Evolutionary conservation across 1,284 basidiomycete genomes (phyloP), one percentile per base, ranked within the genome.

Genomic region (Thecaphora frezii): DNA sequence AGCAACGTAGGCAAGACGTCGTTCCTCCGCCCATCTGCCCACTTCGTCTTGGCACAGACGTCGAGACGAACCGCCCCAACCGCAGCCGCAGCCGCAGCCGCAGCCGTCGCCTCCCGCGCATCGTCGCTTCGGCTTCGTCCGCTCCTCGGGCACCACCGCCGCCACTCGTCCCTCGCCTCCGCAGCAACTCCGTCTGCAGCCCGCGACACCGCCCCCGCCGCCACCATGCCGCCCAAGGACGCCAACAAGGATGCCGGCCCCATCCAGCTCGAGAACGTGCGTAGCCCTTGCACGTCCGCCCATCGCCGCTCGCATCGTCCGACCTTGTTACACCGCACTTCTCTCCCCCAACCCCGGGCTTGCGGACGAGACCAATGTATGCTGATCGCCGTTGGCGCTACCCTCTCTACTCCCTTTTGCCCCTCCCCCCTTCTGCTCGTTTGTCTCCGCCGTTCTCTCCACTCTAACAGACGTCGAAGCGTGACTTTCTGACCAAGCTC

Each of bases 401-500:
- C 18, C 33, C 33, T 4, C 33, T 36, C 33, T 4, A 9, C 10
- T 36, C 12, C 13, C 10, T 36, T 16, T 7, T 44, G 10, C 37
- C 18, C 25, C 44, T 22, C 22, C 18, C 28, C 8, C 22, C 30
- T 30, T 53, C 22, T 48, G n/a, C 23, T 36, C 10, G 46, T 25
- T 23, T 26, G n/a, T n/a, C n/a, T n/a, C n/a, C n/a, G n/a, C n/a
- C n/a, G 21, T 16, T 12, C 42, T 3, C 3, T 28, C 40, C 24
- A 5, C 28, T 70, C 8, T 16, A 3, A 14, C 33, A 36, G 60
- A 97, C 94, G 28, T 88, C 86, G 73, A 97, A 97, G 81, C 86
- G 93, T 77, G 94, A 97, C 82, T 84, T 88, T 74, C 83, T 97
- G 51, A 88, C 86, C 74, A 83, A 84, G 41, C 83, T 97, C 55